These are phyloP conservation scores for Cyberlindnera maritima DNA, from an alignment of 805 yeast genomes.

Conservation along the genomic window DNA sequence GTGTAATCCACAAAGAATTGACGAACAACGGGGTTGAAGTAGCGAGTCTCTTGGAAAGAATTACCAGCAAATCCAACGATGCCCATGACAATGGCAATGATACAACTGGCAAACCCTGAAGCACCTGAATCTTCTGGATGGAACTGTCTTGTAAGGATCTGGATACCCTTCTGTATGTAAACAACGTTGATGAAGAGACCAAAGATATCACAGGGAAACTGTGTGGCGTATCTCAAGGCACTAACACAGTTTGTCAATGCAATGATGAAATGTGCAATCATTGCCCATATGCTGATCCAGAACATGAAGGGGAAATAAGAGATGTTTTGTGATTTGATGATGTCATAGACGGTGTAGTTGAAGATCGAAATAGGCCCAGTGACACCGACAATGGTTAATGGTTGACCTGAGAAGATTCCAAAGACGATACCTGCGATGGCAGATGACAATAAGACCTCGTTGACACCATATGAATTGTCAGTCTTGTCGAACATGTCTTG, in stretches of 20 bases:
- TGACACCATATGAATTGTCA: constrained; percentile 81
- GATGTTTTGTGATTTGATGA: constrained; percentile 47
- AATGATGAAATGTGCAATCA: constrained; percentile 72
- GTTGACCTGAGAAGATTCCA: constrained; percentile 86
- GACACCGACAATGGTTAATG: constrained; percentile 92
- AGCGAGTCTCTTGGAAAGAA: constrained; percentile 45
- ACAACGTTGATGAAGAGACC: constrained; percentile 88
- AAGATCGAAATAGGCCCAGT: constrained; percentile 95
- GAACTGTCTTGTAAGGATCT: constrained; percentile 74
- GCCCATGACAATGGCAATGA: constrained; percentile 72
- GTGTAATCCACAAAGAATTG: constrained; percentile 83
- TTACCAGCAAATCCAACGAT: constrained; percentile 74
- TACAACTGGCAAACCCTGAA: constrained; percentile 71
- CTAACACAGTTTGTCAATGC: constrained; percentile 69
- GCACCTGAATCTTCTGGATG: constrained; percentile 32
- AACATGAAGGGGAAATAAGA: constrained; percentile 83
- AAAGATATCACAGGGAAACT: constrained; percentile 87
- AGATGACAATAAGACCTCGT: constrained; percentile 79
- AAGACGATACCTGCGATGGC: constrained; percentile 89
- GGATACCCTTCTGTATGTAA: constrained; percentile 88
- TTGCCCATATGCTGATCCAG: constrained; percentile 92
- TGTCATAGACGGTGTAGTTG: constrained; percentile 82
- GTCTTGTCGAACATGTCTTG: constrained; percentile 97
- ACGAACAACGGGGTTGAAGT: constrained; percentile 57
- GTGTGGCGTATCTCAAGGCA: constrained; percentile 67